Evolutionary conservation across 2,329 filamentous ascomycete genomes (phyloP).

Genomic region (Diplodia corticola): DNA sequence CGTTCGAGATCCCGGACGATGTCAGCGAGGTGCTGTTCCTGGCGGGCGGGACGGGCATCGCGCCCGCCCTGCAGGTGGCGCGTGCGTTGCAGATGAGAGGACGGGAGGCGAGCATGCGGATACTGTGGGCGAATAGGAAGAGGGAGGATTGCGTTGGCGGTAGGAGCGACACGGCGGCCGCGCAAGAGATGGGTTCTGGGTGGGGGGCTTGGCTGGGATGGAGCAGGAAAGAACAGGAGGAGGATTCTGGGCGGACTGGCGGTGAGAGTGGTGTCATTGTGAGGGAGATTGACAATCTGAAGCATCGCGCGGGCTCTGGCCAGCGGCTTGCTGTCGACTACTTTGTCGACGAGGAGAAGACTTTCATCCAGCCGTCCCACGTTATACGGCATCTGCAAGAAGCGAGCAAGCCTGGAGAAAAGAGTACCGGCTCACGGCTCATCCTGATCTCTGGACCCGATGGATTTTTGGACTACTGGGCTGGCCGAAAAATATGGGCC

Average conservation of each 20-base stretch:
- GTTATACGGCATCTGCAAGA: constrained; percentile 32
- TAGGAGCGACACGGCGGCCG: constrained; percentile 48
- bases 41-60: constrained; percentile 90
- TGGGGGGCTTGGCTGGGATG: constrained; percentile 3
- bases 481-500: constrained; percentile 76
- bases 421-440: constrained; percentile 42
- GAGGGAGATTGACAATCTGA: constrained; percentile 63
- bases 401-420: not conserved
- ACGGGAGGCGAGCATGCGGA: constrained; percentile 53
- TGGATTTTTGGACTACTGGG: constrained; percentile 80
- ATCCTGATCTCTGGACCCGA: constrained; percentile 89
- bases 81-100: constrained; percentile 55
- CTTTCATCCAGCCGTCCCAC: constrained; percentile 55
- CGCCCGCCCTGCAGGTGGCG: constrained; percentile 81
- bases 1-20: constrained; percentile 60
- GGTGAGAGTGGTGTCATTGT: constrained; percentile 55
- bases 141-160: constrained; percentile 67
- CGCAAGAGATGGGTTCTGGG: not conserved
- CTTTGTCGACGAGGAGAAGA: constrained; percentile 78
- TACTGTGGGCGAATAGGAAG: constrained; percentile 79
- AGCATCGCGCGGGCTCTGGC: constrained; percentile 43
- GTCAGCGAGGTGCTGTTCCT: constrained; percentile 72
- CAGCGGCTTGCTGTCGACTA: constrained; percentile 60
- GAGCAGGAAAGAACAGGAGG: constrained; percentile 10
- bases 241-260: constrained; percentile 30